Base-by-base conservation (phyloP, 2,329 filamentous ascomycete species). In the Sporothrix curviconia region DNA sequence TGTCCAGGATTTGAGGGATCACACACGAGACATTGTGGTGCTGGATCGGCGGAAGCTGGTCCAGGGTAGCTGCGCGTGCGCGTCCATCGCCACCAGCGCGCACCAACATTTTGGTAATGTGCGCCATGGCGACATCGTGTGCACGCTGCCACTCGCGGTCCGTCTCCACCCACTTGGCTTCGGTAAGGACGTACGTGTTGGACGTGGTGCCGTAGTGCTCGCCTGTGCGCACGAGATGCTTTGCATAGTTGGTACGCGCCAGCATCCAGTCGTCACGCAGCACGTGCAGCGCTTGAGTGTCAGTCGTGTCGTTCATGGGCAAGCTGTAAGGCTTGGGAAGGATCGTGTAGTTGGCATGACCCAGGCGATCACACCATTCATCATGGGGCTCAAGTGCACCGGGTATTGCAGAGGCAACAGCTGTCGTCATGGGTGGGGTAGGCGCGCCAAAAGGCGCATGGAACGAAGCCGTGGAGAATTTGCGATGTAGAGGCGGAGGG, bases 341-440 rank as follows among this genome's bases (percentile, higher is more conserved):
- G 64, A 97, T 95, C 65, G 83, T 92, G 70, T 95, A 96, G 74
- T 97, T 96, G 62, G 92, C 92, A 69, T 97, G 92, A 28, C 92
- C 92, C 14, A 97, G 82, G 57, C 84, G 84, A 66, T 87, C 83
- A 1, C 89, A 87, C 92, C 92, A 96, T 63, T 86, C 84, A 68
- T 95, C 90, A 51, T 85, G 78, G 6, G 84, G 82, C 56, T 87
- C 83, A 32, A 85, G 74, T 61, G 47, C 46, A 4, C 51, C 32
- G 9, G 56, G 19, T 7, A 54, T 74, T 12, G 43, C 43, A 8
- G 43, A 7, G n/a, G 25, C 34, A 14, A 34, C 25, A n/a, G 34
- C 25, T 15, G 49, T 22, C 30, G 34, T 8, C 14, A 3, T 17
- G 3, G 34, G 11, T 6, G 19, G 6, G 64, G 72, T 79, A 69